These are phyloP conservation scores for Phytophthora tubulina DNA, from an alignment of 352 stramenopile genomes.

Conservation along the genomic window DNA sequence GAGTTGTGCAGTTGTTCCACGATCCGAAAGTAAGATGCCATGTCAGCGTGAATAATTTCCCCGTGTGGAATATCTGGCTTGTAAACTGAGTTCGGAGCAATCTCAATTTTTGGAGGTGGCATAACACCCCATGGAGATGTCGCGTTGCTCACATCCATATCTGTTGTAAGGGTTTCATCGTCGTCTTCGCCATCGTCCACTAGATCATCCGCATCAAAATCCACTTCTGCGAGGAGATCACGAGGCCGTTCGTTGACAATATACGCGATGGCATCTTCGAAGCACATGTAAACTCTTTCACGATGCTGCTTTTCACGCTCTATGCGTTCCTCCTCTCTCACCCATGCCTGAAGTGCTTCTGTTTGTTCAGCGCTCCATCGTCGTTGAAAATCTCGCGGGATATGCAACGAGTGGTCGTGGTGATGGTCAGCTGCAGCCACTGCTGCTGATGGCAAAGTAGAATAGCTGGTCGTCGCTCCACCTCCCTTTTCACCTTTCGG, in stretches of 20 bases:
- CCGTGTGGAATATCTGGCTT: conserved; percentile 72
- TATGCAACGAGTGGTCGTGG: conserved; percentile 34
- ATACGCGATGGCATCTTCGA: conserved; percentile 78
- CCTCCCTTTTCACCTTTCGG: conserved; percentile 31
- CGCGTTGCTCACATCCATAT: conserved; percentile 39
- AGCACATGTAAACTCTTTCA: conserved; percentile 71
- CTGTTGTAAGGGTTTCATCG: conserved; percentile 38
- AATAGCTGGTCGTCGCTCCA: neutral
- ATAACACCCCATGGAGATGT: conserved; percentile 66
- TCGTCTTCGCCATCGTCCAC: conserved; percentile 80
- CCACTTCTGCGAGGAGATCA: conserved; percentile 58
- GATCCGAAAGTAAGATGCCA: conserved; percentile 78
- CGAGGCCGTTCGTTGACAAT: conserved; percentile 76
- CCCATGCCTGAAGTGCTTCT: conserved; percentile 58
- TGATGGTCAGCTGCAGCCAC: conserved; percentile 21
- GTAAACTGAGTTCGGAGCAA: conserved; percentile 58
- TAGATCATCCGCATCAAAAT: conserved; percentile 72
- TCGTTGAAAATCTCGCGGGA: conserved; percentile 72
- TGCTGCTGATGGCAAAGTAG: conserved; percentile 8
- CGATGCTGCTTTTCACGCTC: conserved; percentile 54
- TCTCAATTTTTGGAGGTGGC: conserved; percentile 61
- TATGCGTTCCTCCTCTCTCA: conserved; percentile 66
- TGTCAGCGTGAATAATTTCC: conserved; percentile 67
- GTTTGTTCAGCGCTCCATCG: conserved; percentile 72
- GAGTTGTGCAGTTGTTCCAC: conserved; percentile 63